Base-by-base conservation (phyloP, 106 monocot species). In the Chionographis japonica region DNA sequence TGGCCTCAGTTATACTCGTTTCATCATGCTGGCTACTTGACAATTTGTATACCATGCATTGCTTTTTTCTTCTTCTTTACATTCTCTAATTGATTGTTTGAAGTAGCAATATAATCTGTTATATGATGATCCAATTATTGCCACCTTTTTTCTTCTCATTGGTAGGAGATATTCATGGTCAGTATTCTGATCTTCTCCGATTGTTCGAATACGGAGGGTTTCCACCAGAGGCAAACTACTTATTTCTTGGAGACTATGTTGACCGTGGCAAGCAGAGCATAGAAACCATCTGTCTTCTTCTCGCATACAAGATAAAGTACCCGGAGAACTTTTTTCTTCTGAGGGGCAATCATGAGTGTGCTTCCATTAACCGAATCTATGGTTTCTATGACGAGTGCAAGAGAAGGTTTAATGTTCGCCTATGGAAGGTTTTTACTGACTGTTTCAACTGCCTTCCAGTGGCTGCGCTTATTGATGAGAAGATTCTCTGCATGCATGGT, bases 401-500 rank as follows among this genome's bases (percentile, higher is more conserved):
- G 54, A 68, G 68, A 16, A 68, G 68, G n/a, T 68, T 68, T 39
- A 68, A 56, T 68, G 68, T 68, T 11, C 68, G 68, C 54, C 68
- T 68, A n/a, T 68, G 68, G 68, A 68, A 68, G 54, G 55, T 56
- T 39, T 68, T 68, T 55, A 68, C 68, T 54, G 68, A 54, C n/a
- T 68, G 68, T 49, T 68, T 68, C 55, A 68, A 68, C 38, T 68
- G 68, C 54, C 68, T 68, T 54, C 68, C 68, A 13, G 68, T 68
- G 54, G 68, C 68, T 54, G 68, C 68, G 15, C 68, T 68, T 40
- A 68, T 68, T 68, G 68, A 68, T 68, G 68, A 68, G 54, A 68
- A 68, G 55, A 68, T 68, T 35, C 68, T 68, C 54, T 68, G 68
- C 68, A 68, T 68, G 68, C 68, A 68, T 56, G 68, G 68, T 54